Base-by-base conservation (phyloP, 768 basidiomycete genomes). In the Saitozyma sp. region DNA sequence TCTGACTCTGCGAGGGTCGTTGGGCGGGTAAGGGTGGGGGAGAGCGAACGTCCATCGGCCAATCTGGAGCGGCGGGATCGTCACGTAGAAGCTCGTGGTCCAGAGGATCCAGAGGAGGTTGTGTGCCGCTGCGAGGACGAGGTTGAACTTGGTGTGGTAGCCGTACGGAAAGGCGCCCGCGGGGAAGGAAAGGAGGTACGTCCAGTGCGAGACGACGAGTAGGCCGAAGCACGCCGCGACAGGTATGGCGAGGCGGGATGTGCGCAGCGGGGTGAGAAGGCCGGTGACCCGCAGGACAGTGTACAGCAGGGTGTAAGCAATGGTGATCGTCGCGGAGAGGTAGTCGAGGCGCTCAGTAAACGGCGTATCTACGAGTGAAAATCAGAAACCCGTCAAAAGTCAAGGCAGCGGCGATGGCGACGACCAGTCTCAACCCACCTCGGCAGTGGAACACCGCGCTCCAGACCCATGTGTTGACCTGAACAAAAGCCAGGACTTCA, bases 381-480 rank as follows among this genome's bases (percentile, higher is more conserved):
- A 19, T 42, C 17, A 4, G 13, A 46, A 10, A 6, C 6, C 45
- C n/a, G 13, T 46, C 45, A 46, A 13, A 38, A 17, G 29, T 14
- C 11, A 38, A 10, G 7, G 49, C 14, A 16, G 9, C n/a, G 29
- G 62, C 19, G 50, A 46, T 39, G 41, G 50, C 41, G 19, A 41
- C 37, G 37, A 48, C 49, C 49, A 9, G 9, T 9, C 49, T n/a
- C 52, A 54, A 75, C 86, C 69, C 67, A 90, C 93, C 92, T 85
- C 96, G 84, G 0, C 89, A 90, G 75, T 99, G 96, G 71, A 98
- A 99, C 3, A 97, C 84, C 1, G 87, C 79, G 2, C 90, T 92
- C 91, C 92, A 94, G 39, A 90, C 70, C 95, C 95, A 99, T 1
- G 92, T 88, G 69, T 95, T 94, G 65, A 92, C 82, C 73, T 89